phyloP scores from a whole-genome alignment of 495 filamentous ascomycete genomes.

The Neurospora hispaniola region DNA sequence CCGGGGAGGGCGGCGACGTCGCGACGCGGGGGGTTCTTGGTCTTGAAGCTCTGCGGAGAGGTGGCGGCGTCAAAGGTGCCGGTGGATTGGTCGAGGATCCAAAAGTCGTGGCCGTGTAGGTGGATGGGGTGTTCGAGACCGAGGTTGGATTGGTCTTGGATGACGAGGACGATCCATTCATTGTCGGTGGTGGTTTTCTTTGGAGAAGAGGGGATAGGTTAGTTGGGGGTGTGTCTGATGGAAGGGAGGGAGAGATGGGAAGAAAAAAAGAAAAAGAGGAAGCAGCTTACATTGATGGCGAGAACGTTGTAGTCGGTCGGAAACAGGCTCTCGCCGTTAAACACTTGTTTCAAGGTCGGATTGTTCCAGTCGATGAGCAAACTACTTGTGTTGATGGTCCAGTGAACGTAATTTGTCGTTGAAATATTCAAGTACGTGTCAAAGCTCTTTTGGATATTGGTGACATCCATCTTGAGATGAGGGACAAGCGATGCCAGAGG shows the following conservation, averaged over 20 bases:
- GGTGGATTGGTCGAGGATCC: constrained; percentile 9
- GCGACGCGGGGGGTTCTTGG: constrained; percentile 42
- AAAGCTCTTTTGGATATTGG: constrained; percentile 6
- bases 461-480: constrained; percentile 20
- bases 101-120: constrained; percentile 17
- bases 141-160: constrained; percentile 9
- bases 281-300: neutral
- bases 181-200: neutral
- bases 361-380: constrained; percentile 23
- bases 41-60: constrained; percentile 20
- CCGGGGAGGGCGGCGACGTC: constrained; percentile 48
- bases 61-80: constrained; percentile 1
- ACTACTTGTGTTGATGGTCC: constrained; percentile 24
- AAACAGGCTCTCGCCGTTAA: constrained; percentile 16
- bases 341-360: constrained; percentile 20
- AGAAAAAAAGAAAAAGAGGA: rapidly evolving
- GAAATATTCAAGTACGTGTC: neutral
- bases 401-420: constrained; percentile 14
- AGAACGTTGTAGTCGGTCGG: constrained; percentile 26
- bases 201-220: neutral
- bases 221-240: neutral
- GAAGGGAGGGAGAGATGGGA: neutral
- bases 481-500: constrained; percentile 21
- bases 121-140: constrained; percentile 17
- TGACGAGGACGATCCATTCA: constrained; percentile 15